A percentile compares a stretch with the other conserved stretches of the same genome.
These are phyloP conservation scores for Cladophialophora psammophila DNA, from an alignment of 2,329 filamentous ascomycete genomes.

Conservation along the genomic window DNA sequence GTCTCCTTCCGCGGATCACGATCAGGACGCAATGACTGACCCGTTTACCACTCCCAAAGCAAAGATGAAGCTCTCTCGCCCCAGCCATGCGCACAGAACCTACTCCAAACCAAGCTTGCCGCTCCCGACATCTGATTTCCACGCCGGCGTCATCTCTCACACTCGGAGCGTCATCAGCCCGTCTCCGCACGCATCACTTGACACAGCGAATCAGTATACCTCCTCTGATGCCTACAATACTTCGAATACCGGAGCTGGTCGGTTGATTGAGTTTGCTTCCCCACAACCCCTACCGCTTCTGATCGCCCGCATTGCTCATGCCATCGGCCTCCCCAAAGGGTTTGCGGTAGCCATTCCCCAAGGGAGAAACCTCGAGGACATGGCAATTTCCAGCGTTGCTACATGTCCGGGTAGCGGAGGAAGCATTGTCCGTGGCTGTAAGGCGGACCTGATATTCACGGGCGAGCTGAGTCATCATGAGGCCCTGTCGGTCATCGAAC, in stretches of 20 bases:
- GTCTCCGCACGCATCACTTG: slow-evolving; percentile 49
- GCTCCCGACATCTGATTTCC: slow-evolving; percentile 42
- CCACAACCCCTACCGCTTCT: slow-evolving; percentile 64
- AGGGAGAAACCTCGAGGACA: slow-evolving; percentile 59
- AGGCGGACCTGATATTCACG: slow-evolving; percentile 81
- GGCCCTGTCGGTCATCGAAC: slow-evolving; percentile 83
- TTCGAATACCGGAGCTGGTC: slow-evolving; percentile 66
- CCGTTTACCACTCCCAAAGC: slow-evolving; percentile 43
- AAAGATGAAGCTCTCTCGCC: slow-evolving; percentile 26
- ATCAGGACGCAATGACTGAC: slow-evolving; percentile 43
- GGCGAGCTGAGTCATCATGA: slow-evolving; percentile 95
- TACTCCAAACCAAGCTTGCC: slow-evolving; percentile 54
- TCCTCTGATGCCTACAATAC: slow-evolving; percentile 43
- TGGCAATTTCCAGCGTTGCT: slow-evolving; percentile 72
- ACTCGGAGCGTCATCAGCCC: slow-evolving; percentile 62
- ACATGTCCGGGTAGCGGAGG: slow-evolving; percentile 91
- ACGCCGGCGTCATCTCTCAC: slow-evolving; percentile 54
- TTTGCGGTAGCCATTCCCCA: slow-evolving; percentile 71
- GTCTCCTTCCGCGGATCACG: slow-evolving; percentile 28
- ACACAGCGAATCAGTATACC: slow-evolving; percentile 38
- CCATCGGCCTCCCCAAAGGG: slow-evolving; percentile 71
- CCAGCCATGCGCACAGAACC: slow-evolving; percentile 33
- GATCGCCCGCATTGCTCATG: slow-evolving; percentile 67
- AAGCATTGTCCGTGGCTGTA: slow-evolving; percentile 61
- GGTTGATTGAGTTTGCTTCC: slow-evolving; percentile 62